Conservation (phyloP, 352 stramenopile species). For the Pythium plurisporium region DNA sequence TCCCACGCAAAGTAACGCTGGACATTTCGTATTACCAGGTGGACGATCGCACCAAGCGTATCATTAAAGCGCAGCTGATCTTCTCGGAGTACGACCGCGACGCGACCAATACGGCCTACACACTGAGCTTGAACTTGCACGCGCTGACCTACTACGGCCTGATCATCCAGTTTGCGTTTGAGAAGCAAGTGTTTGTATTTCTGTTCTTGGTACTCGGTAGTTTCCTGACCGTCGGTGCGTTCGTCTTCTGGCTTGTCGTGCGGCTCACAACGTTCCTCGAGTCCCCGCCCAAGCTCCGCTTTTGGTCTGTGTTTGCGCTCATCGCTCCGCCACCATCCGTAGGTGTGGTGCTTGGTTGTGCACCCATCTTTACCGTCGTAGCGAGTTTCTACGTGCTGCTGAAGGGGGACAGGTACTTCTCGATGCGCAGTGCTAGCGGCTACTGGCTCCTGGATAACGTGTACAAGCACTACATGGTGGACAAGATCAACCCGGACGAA, state of each 20-base stretch:
- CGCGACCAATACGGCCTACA: conserved; percentile 79
- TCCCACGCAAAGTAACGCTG: conserved; percentile 90
- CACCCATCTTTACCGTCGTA: conserved; percentile 80
- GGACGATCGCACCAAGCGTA: conserved; percentile 85
- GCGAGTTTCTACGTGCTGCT: conserved; percentile 64
- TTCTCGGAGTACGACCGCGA: conserved; percentile 94
- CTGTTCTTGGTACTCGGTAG: conserved; percentile 92
- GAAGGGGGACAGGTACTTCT: conserved; percentile 50
- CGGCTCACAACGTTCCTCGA: conserved; percentile 90
- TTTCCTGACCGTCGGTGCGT: conserved; percentile 70
- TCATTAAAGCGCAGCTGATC: conserved; percentile 88
- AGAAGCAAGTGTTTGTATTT: conserved; percentile 89
- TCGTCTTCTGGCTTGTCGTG: conserved; percentile 90
- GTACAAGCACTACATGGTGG: conserved; percentile 84
- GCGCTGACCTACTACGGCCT: conserved; percentile 95
- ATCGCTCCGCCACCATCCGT: conserved; percentile 85
- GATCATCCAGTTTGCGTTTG: conserved; percentile 96
- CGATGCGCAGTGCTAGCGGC: conserved; percentile 27
- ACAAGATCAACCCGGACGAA: conserved; percentile 75
- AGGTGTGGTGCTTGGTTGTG: conserved; percentile 85
- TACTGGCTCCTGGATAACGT: conserved; percentile 83
- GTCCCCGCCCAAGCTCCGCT: conserved; percentile 88
- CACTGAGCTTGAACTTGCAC: conserved; percentile 89
- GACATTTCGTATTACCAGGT: conserved; percentile 95
- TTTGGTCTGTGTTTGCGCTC: conserved; percentile 89